These are phyloP conservation scores for Venturia carpophila DNA, from an alignment of 2,329 filamentous ascomycete species.

Conservation along the genomic window DNA sequence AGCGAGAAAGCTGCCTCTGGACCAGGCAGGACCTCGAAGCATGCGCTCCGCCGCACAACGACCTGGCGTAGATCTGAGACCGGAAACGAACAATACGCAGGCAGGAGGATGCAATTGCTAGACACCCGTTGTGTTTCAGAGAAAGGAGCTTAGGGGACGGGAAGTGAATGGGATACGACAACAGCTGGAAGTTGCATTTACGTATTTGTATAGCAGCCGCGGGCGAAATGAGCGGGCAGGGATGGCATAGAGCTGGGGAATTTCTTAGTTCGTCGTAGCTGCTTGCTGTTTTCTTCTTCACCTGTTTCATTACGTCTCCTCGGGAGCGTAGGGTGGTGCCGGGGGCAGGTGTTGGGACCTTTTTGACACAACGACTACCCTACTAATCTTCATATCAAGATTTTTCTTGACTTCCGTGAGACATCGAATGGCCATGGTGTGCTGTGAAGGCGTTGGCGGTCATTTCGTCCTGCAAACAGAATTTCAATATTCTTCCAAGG, in stretches of 20 bases:
- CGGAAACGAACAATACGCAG: conserved; percentile 53
- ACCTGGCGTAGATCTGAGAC: conserved; percentile 59
- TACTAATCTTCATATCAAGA: conserved; percentile 1
- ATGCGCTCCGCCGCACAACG: conserved; percentile 56
- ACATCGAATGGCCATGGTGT: too few relatives aligned
- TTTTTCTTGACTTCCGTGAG: too few relatives aligned
- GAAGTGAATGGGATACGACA: background rate
- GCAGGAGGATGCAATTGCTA: conserved; percentile 58
- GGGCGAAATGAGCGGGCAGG: conserved; percentile 3
- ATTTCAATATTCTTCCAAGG: too few relatives aligned
- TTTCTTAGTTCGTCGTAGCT: background rate
- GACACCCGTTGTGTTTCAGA: conserved; percentile 20
- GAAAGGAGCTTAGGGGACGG: background rate
- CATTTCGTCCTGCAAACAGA: too few relatives aligned
- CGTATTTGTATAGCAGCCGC: conserved; percentile 11
- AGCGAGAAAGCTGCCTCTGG: conserved; percentile 92
- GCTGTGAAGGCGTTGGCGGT: too few relatives aligned
- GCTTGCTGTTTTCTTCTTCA: background rate
- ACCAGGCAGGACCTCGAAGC: conserved; percentile 89
- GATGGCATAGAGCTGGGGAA: background rate
- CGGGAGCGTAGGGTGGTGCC: conserved; percentile 8
- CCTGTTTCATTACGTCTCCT: conserved; percentile 11
- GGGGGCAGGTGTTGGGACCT: background rate
- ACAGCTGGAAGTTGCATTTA: conserved; percentile 13
- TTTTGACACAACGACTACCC: conserved; percentile 9